These are phyloP conservation scores for Cronartium ribicola DNA, from an alignment of 1,284 basidiomycete species.

Conservation along the genomic window DNA sequence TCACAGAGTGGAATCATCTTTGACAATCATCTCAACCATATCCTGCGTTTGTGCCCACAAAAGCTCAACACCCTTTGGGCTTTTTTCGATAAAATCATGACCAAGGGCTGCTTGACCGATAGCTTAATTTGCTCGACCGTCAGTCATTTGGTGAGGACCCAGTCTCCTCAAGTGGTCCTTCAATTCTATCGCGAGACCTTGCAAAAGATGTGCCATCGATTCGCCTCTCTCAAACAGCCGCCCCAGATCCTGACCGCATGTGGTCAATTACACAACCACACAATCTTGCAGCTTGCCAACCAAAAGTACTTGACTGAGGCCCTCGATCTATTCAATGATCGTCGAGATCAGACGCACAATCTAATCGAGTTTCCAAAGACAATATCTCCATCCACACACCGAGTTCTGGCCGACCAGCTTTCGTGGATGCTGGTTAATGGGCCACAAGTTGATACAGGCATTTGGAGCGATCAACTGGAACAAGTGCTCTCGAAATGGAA, in stretches of 20 bases:
- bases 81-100: slow-evolving; percentile 19
- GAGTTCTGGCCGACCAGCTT: slow-evolving; percentile 34
- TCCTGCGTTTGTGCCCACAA: slow-evolving; percentile 14
- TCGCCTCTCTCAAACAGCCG: not conserved
- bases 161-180: slow-evolving; percentile 6
- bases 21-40: slow-evolving; percentile 35
- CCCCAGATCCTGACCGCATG: not conserved
- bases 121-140: slow-evolving; percentile 13
- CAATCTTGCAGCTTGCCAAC: slow-evolving; percentile 41
- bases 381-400: slow-evolving; percentile 25
- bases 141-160: slow-evolving; percentile 32
- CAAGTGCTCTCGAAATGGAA: slow-evolving; percentile 25
- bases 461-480: slow-evolving; percentile 26
- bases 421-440: slow-evolving; percentile 7
- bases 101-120: slow-evolving; percentile 20
- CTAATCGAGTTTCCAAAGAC: not conserved
- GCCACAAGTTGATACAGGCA: not conserved
- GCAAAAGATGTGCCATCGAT: not conserved
- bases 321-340: slow-evolving; percentile 3
- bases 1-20: not conserved
- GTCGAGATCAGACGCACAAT: not conserved
- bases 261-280: slow-evolving; percentile 7
- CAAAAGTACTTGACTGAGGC: slow-evolving; percentile 36
- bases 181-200: slow-evolving; percentile 9
- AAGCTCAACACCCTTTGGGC: not conserved